Percentiles rank a stretch among this genome's conserved stretches.
Conservation (phyloP, 495 filamentous ascomycete species). For the Mycothermus thermophilus region DNA sequence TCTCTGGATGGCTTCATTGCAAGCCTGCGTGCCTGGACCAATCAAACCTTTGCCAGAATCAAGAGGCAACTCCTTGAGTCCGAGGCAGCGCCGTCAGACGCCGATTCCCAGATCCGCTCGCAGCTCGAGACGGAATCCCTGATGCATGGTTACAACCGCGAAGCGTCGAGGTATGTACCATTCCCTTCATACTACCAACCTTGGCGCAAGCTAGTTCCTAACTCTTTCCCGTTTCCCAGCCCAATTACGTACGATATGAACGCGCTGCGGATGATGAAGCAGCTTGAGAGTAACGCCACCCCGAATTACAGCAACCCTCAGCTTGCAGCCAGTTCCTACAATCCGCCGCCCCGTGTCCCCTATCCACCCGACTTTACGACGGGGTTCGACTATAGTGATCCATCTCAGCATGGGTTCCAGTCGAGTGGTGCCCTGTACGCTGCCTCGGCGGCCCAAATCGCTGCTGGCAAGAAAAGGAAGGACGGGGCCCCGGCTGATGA, state of each 20-base stretch:
- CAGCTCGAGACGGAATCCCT: conserved; percentile 16
- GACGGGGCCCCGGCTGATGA: conserved; percentile 1
- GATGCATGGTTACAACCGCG: background rate
- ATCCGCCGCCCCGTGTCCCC: conserved; percentile 1
- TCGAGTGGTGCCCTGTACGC: conserved; percentile 11
- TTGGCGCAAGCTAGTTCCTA: too few relatives aligned
- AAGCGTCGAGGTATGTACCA: conserved; percentile 4
- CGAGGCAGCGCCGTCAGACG: conserved; percentile 1
- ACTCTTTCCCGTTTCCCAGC: background rate
- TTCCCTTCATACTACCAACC: background rate
- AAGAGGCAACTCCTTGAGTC: background rate
- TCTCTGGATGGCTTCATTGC: background rate
- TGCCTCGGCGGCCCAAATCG: conserved; percentile 11
- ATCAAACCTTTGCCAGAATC: background rate
- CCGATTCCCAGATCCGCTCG: conserved; percentile 15
- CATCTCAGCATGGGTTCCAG: conserved; percentile 3
- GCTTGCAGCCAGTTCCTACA: background rate
- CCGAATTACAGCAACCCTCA: background rate
- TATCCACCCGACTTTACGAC: conserved; percentile 4
- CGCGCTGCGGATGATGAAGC: conserved; percentile 2
- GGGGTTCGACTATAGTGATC: too few relatives aligned
- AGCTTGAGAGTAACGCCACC: background rate
- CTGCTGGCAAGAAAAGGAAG: conserved; percentile 9
- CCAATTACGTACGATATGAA: conserved; percentile 1
- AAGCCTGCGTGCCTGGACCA: background rate